phyloP scores from a whole-genome alignment of 2,329 filamentous ascomycete species.

The Didymella lethalis region DNA sequence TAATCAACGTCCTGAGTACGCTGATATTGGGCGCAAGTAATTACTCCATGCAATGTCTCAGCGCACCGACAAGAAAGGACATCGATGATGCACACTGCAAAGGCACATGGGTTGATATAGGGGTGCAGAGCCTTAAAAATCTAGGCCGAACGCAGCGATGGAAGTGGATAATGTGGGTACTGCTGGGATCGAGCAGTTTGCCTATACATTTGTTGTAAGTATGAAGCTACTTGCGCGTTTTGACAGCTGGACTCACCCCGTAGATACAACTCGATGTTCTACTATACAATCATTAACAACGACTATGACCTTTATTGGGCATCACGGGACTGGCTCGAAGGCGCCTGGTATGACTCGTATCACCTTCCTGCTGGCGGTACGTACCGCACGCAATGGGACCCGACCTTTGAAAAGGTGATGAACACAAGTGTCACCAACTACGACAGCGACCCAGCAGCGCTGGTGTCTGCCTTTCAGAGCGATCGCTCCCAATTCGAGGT shows the following conservation, averaged over 20 bases:
- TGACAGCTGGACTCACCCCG: background rate
- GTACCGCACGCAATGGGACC: no score
- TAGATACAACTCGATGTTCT: background rate
- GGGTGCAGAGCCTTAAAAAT: background rate
- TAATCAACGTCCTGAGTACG: conserved; percentile 58
- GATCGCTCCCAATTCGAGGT: background rate
- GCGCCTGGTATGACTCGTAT: background rate
- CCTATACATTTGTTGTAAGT: background rate
- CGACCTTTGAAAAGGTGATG: no score
- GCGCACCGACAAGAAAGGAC: conserved; percentile 52
- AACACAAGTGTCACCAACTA: background rate
- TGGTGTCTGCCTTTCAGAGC: background rate
- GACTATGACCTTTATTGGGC: background rate
- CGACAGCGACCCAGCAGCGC: background rate
- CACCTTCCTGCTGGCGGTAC: background rate
- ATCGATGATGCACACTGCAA: background rate
- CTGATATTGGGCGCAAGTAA: conserved; percentile 57
- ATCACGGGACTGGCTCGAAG: background rate
- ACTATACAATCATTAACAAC: background rate
- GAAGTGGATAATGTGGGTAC: background rate
- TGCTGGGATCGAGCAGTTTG: background rate
- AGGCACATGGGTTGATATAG: background rate
- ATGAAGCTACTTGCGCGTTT: no score
- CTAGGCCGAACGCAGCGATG: background rate
- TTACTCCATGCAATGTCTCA: conserved; percentile 60